Evolutionary conservation across 192 early-diverging fungal species (phyloP).

Genomic region (Glomus cerebriforme): DNA sequence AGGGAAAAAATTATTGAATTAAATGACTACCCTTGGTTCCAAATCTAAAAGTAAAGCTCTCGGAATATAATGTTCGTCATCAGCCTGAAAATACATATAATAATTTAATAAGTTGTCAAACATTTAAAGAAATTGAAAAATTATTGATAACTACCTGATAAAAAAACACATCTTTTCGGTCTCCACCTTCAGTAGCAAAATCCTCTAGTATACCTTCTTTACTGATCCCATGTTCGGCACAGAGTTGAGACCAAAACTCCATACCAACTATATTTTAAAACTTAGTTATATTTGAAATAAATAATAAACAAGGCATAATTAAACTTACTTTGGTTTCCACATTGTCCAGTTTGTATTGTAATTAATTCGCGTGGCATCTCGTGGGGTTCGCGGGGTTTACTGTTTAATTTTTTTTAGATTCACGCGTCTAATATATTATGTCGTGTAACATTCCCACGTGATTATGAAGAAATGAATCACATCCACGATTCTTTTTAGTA

Average conservation of each 20-base stretch:
- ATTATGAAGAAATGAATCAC: too few relatives aligned
- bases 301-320: not conserved
- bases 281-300: not conserved
- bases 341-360: slow-evolving; percentile 95
- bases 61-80: slow-evolving; percentile 98
- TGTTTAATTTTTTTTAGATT: too few relatives aligned
- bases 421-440: too few relatives aligned
- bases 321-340: slow-evolving; percentile 91
- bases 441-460: too few relatives aligned
- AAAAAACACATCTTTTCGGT: slow-evolving; percentile 98
- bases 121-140: not conserved
- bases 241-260: slow-evolving; percentile 94
- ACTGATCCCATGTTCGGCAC: slow-evolving; percentile 93
- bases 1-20: not conserved
- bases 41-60: slow-evolving; percentile 89
- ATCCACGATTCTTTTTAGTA: too few relatives aligned
- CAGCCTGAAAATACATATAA: slow-evolving; percentile 63
- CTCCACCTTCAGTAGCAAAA: slow-evolving; percentile 83
- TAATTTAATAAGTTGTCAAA: not conserved
- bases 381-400: too few relatives aligned
- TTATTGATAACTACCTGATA: slow-evolving; percentile 70
- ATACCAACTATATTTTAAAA: slow-evolving; percentile 68
- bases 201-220: slow-evolving; percentile 92
- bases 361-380: slow-evolving; percentile 92
- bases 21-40: slow-evolving; percentile 77